Percentiles rank a stretch among this genome's conserved stretches.
phyloP scores from a whole-genome alignment of 257 asterid genomes.

The Solanum peruvianum region DNA sequence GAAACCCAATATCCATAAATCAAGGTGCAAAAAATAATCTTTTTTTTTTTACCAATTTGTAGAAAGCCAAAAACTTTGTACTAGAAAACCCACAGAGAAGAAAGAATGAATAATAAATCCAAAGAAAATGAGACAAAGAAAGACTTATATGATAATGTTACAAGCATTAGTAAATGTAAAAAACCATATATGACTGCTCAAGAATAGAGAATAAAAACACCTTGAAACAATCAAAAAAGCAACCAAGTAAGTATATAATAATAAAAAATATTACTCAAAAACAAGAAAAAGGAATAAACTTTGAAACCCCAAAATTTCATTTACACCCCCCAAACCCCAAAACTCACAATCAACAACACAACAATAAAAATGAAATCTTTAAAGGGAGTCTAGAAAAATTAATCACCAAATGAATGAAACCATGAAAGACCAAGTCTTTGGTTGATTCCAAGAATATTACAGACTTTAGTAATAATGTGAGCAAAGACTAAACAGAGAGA shows the following conservation, averaged over 20 bases:
- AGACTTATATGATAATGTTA: constrained; percentile 9
- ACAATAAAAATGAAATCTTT: neutral
- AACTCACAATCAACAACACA: constrained; percentile 16
- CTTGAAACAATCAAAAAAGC: constrained; percentile 75
- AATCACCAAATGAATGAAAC: neutral
- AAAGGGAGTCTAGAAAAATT: neutral
- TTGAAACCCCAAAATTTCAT: constrained; percentile 17
- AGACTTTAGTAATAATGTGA: neutral
- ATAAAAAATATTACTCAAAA: neutral
- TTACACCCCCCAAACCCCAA: neutral
- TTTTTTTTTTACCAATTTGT: constrained; percentile 33
- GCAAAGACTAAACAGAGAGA: neutral
- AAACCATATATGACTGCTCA: constrained; percentile 82
- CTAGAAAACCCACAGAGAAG: constrained; percentile 31
- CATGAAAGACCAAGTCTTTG: neutral
- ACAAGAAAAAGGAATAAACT: constrained; percentile 73
- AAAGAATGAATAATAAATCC: constrained; percentile 44
- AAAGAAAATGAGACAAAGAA: constrained; percentile 44
- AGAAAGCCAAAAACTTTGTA: constrained; percentile 37
- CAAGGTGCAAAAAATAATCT: constrained; percentile 8
- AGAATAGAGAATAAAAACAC: constrained; percentile 77
- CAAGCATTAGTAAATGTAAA: constrained; percentile 50
- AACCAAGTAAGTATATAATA: neutral
- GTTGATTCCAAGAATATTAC: constrained; percentile 1
- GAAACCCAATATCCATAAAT: constrained; percentile 33